Evolutionary conservation across 2,329 filamentous ascomycete genomes (phyloP), one percentile per base, ranked within the genome.

Genomic region (Colletotrichum caudatum): DNA sequence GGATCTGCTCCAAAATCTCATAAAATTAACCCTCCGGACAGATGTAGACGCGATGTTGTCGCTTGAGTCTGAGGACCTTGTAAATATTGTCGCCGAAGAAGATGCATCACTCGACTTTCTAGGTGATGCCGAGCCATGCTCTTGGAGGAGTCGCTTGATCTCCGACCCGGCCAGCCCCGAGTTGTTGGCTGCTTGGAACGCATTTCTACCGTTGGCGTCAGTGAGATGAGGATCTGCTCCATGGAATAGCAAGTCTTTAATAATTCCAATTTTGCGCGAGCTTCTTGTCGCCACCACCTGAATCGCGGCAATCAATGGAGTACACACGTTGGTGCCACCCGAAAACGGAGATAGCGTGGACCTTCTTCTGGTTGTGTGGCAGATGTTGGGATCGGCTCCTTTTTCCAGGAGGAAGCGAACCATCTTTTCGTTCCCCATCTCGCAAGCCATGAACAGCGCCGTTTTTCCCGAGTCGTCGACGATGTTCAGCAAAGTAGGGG

Each of bases 371-470:
- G 72, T 74, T 3, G 73, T 74, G 0, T 75, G 76, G 23, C 61
- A 65, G 39, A 76, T 76, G 35, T 80, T 76, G 3, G 77, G 76
- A 1, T 76, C 65, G 3, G 78, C 77, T 2, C 73, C 73, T 39
- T 53, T 59, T 1, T 56, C 57, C 23, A 79, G 63, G 41, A 79
- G 56, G 26, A 74, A 73, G n/a, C 61, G 44, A 5, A 77, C 78
- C 78, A 79, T 80, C 9, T 67, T 70, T 46, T 74, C 67, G 37
- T 80, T 80, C 3, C 77, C 77, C 59, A 75, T 75, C 60, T 79
- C 77, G 50, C 76, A 78, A 1, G 78, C 78, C 72, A 78, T 76
- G 51, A 75, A 78, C 1, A 79, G 73, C 3, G 78, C 77, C 20
- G 78, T 79, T 57, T 78, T 78, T 14, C 75, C 76, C 56, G 74